Evolutionary conservation across 805 yeast species (phyloP).

Genomic region (Crinitomyces ghanaensis): DNA sequence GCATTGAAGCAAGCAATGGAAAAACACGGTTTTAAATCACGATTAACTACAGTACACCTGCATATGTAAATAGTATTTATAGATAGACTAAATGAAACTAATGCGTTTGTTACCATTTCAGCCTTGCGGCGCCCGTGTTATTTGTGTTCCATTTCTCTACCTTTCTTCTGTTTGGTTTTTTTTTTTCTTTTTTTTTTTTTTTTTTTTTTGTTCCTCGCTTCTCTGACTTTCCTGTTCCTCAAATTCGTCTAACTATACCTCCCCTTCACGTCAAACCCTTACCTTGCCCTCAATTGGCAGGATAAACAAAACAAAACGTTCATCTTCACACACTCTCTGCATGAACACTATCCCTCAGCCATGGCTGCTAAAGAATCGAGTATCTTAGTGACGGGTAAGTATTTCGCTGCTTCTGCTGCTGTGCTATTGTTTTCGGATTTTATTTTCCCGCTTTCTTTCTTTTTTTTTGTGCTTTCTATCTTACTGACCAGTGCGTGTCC

Average conservation of each 20-base stretch:
- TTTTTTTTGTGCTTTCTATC: background rate
- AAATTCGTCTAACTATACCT: background rate
- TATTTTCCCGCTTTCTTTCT: too few relatives aligned
- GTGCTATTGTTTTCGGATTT: too few relatives aligned
- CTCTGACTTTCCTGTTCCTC: too few relatives aligned
- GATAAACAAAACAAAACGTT: background rate
- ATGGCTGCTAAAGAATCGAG: background rate
- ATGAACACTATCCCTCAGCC: background rate
- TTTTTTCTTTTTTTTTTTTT: too few relatives aligned
- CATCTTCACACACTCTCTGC: background rate
- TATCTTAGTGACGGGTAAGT: constrained; percentile 1
- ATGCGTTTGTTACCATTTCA: too few relatives aligned
- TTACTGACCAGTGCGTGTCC: constrained; percentile 45
- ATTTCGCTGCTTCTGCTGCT: too few relatives aligned
- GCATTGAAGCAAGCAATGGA: background rate
- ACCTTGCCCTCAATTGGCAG: background rate
- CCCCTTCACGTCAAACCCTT: background rate
- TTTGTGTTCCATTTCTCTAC: too few relatives aligned
- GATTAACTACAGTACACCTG: background rate
- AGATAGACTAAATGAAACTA: too few relatives aligned
- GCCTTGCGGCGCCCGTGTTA: too few relatives aligned
- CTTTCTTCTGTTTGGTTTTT: too few relatives aligned
- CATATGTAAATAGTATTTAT: too few relatives aligned
- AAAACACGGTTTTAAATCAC: background rate
- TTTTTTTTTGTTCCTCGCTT: too few relatives aligned